Conservation (phyloP, 2,329 filamentous ascomycete genomes). For the Trichoderma breve region DNA sequence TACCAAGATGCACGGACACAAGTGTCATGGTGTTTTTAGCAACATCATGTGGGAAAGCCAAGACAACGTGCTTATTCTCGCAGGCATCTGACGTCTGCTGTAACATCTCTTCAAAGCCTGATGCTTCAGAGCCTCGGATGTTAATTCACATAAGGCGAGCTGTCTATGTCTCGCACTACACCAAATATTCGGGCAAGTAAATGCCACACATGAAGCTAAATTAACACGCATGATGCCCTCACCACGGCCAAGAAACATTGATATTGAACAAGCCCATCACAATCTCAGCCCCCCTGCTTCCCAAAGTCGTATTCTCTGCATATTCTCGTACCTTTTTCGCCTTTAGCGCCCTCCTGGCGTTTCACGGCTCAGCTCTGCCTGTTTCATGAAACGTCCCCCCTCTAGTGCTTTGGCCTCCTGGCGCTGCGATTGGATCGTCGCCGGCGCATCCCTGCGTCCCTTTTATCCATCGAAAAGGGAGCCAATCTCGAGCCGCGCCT, state of each 20-base stretch:
- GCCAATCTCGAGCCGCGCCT: constrained; percentile 8
- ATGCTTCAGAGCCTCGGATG: neutral
- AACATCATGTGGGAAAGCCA: neutral
- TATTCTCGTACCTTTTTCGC: neutral
- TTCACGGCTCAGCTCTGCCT: constrained; percentile 15
- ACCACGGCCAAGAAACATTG: neutral
- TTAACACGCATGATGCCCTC: neutral
- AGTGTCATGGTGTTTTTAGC: neutral
- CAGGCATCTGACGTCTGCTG: neutral
- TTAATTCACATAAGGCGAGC: neutral
- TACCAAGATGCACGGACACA: neutral
- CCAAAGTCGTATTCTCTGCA: neutral
- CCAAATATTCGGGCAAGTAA: neutral
- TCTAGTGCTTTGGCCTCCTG: neutral
- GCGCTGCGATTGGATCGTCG: constrained; percentile 7
- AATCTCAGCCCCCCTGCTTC: neutral
- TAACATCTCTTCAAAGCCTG: neutral
- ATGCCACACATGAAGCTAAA: neutral
- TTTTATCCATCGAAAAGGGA: constrained; percentile 2
- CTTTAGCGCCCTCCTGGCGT: constrained; percentile 14
- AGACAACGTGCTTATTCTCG: constrained; percentile 23
- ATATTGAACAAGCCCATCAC: neutral
- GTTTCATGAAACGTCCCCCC: constrained; percentile 17
- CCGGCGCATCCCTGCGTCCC: neutral
- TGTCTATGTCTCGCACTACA: neutral